Evolutionary conservation across 2,329 filamentous ascomycete species (phyloP), one percentile per base, ranked within the genome.

Genomic region (Fusarium algeriense): DNA sequence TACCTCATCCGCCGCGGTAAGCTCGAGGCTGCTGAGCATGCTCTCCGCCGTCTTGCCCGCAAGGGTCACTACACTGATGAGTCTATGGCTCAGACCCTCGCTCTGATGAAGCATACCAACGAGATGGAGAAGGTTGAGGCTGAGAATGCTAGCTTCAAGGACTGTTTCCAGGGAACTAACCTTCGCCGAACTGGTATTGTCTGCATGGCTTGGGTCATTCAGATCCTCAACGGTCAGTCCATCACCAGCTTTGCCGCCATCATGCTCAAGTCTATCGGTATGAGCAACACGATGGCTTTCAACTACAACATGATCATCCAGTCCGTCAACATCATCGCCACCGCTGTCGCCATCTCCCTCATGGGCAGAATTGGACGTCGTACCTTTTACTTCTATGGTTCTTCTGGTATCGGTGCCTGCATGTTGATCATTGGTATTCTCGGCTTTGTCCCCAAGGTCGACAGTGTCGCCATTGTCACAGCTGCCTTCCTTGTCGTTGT

Each of bases 191-290:
- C 81, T 1, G 76, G 76, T 71, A 15, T 76, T 44, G 75, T 82
- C 6, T 83, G 85, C 6, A 80, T 85, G 14, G 76, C 79, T 19
- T 67, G 77, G 79, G 62, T 75, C 8, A 78, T 79, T 10, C 79
- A 81, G 69, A 75, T 77, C 2, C 73, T 80, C 17, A 79, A 78
- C 57, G 80, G 79, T 12, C 71, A 87, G 71, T 85, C 86, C 3
- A 87, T 89, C 74, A 87, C 85, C 46, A 81, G 83, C 30, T 89
- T 86, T 67, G 87, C 85, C 4, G 86, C 85, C 3, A 86, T 88
- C 67, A 80, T 84, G 67, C 84, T 88, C 57, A 77, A 83, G 54
- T 84, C 87, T 59, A 85, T 86, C 12, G 87, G 87, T 5, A 80
- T 89, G 65, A 73, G 75, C 28, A 69, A 77, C 2, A 75, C 72